These are phyloP conservation scores for Candida vartiovaarae DNA, from an alignment of 805 yeast species.

Conservation along the genomic window DNA sequence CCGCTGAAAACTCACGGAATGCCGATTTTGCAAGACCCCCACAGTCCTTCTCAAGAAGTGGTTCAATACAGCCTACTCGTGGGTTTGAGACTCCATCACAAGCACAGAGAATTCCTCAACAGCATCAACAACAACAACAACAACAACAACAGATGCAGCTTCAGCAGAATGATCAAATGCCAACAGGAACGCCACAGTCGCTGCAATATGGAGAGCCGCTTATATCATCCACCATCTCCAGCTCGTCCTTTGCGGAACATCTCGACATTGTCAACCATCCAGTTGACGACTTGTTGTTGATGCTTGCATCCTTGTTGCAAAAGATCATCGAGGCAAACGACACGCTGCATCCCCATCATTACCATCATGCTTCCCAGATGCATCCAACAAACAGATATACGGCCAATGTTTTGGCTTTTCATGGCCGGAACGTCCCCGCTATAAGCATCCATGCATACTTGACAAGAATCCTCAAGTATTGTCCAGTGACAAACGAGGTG, in stretches of 20 bases:
- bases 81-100: constrained; percentile 7
- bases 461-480: constrained; percentile 85
- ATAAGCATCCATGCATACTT: constrained; percentile 85
- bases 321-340: constrained; percentile 91
- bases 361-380: constrained; percentile 23
- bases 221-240: constrained; percentile 1
- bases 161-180: constrained; percentile 1
- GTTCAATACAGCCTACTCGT: constrained; percentile 6
- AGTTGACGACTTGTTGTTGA: constrained; percentile 67
- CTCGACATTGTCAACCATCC: constrained; percentile 72
- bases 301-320: constrained; percentile 80
- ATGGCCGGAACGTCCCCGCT: constrained; percentile 96
- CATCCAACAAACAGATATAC: constrained; percentile 39
- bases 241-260: constrained; percentile 6
- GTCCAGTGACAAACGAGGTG: constrained; percentile 98
- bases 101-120: background rate
- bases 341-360: constrained; percentile 55
- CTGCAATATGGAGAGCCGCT: constrained; percentile 7
- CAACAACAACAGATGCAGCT: constrained; percentile 7
- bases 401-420: constrained; percentile 79
- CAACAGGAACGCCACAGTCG: constrained; percentile 11
- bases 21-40: constrained; percentile 15
- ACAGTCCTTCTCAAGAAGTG: constrained; percentile 3
- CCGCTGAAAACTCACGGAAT: constrained; percentile 9
- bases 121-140: constrained; percentile 10